phyloP scores from a whole-genome alignment of 1,284 basidiomycete genomes.

The Papiliotrema nemorosa region DNA sequence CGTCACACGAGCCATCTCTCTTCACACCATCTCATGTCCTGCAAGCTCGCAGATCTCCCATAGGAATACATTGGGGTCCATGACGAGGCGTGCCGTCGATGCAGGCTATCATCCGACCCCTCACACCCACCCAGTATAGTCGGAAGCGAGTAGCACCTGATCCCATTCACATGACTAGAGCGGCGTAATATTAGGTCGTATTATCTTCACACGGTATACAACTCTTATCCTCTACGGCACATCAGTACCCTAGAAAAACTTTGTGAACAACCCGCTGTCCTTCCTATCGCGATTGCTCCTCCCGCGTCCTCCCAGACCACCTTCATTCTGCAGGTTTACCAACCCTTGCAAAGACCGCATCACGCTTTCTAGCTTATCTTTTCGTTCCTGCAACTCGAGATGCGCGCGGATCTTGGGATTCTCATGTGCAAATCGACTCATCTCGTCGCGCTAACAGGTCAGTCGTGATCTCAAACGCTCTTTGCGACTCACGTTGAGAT shows the following conservation, averaged over 20 bases:
- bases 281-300: constrained; percentile 8
- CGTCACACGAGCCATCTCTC: too few relatives aligned
- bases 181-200: too few relatives aligned
- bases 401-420: constrained; percentile 82
- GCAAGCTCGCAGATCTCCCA: too few relatives aligned
- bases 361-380: constrained; percentile 96
- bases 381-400: constrained; percentile 92
- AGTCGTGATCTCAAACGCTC: background rate
- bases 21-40: too few relatives aligned
- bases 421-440: constrained; percentile 78
- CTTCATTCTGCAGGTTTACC: constrained; percentile 73
- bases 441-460: constrained; percentile 1
- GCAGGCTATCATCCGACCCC: too few relatives aligned
- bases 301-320: constrained; percentile 38
- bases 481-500: constrained; percentile 62
- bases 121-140: too few relatives aligned
- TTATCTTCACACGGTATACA: too few relatives aligned
- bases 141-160: too few relatives aligned
- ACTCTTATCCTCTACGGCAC: background rate
- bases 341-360: constrained; percentile 86
- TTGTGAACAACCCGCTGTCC: constrained; percentile 44
- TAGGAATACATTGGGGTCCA: too few relatives aligned
- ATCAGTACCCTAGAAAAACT: constrained; percentile 38
- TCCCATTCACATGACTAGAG: too few relatives aligned
- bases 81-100: too few relatives aligned